phyloP scores from a whole-genome alignment of 345 rosid species.

The Tarenaya hassleriana region DNA sequence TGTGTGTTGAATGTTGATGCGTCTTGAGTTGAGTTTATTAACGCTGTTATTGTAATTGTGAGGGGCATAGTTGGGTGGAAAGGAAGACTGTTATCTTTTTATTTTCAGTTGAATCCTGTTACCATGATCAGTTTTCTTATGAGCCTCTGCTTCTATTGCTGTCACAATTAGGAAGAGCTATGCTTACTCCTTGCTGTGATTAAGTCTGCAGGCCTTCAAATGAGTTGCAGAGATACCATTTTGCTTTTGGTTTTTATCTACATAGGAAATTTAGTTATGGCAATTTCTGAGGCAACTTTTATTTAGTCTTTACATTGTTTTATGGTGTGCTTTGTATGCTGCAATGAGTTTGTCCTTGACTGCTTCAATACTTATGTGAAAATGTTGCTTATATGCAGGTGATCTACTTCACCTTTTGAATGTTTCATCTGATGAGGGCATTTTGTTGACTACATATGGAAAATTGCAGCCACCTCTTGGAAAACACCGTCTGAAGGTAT shows the following conservation, averaged over 20 bases:
- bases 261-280: no score
- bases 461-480: conserved; percentile 94
- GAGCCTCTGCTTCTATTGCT: conserved; percentile 11
- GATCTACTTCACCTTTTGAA: conserved; percentile 74
- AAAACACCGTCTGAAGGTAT: conserved; percentile 85
- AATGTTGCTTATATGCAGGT: conserved; percentile 43
- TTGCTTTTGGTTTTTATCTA: not conserved
- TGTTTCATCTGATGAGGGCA: conserved; percentile 49
- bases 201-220: not conserved
- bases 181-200: conserved; percentile 7
- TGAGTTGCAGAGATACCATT: conserved; percentile 2
- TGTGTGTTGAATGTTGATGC: not conserved
- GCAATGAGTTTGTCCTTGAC: not conserved
- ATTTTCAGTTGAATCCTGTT: no score
- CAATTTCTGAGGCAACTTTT: conserved; percentile 11
- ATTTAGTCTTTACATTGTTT: not conserved
- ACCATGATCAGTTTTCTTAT: not conserved
- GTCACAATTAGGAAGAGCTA: conserved; percentile 4
- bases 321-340: conserved; percentile 3
- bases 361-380: conserved; percentile 2
- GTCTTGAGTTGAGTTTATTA: no score
- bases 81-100: no score
- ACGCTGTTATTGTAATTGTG: no score
- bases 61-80: no score
- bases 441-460: conserved; percentile 74